Evolutionary conservation across 2,329 filamentous ascomycete species (phyloP).

Genomic region (Moelleriella libera): DNA sequence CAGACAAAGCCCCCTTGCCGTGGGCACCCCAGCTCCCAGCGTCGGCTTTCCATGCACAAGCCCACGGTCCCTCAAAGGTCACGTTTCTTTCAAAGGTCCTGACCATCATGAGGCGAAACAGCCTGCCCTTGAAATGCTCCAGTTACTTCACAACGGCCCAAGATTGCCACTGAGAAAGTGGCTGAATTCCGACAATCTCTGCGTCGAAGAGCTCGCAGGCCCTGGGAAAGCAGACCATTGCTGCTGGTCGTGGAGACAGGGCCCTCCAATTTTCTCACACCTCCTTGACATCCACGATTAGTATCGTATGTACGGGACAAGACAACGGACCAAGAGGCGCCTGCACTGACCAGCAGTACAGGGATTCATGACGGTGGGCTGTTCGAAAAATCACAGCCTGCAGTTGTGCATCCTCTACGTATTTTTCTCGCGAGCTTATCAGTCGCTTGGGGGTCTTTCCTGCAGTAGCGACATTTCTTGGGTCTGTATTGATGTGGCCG

Average conservation of each 20-base stretch:
- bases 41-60: not conserved
- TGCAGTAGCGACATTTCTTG: too few species aligned
- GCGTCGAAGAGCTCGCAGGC: not conserved
- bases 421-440: not conserved
- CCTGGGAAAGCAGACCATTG: not conserved
- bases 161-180: too few species aligned
- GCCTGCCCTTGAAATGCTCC: not conserved
- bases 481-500: too few species aligned
- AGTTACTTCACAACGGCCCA: too few species aligned
- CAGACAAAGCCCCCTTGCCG: not conserved
- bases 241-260: not conserved
- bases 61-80: not conserved
- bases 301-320: not conserved
- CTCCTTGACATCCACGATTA: not conserved
- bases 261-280: not conserved
- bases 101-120: not conserved
- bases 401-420: not conserved
- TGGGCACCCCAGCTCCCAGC: not conserved
- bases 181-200: not conserved
- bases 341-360: not conserved
- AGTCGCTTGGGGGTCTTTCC: not conserved
- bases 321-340: not conserved
- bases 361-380: not conserved
- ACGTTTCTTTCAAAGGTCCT: not conserved
- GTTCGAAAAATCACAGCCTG: not conserved